Percentiles rank a stretch among this genome's conserved stretches.
Evolutionary conservation across 345 rosid species (phyloP).

Genomic region (Pugionium cornutum): DNA sequence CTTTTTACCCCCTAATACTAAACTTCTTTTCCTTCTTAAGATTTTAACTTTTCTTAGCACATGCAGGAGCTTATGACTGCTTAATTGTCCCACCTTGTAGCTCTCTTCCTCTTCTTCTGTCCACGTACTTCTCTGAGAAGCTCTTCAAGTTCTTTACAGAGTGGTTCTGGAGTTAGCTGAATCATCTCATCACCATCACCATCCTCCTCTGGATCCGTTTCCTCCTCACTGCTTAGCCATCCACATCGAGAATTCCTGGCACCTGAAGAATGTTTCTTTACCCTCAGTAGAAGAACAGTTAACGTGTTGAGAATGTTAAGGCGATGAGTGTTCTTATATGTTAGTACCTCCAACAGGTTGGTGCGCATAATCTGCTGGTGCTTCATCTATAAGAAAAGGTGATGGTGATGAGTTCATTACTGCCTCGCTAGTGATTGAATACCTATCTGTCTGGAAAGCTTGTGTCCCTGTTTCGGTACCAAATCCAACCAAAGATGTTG

Average conservation of each 20-base stretch:
- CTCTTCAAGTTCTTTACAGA: slow-evolving; percentile 38
- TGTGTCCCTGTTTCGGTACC: slow-evolving; percentile 8
- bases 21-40: too few species aligned
- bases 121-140: slow-evolving; percentile 5
- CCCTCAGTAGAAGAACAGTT: neutral
- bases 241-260: slow-evolving; percentile 1
- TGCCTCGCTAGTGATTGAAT: slow-evolving; percentile 8
- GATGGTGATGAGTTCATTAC: slow-evolving; percentile 18
- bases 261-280: neutral
- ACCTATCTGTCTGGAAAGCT: slow-evolving; percentile 5
- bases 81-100: slow-evolving; percentile 15
- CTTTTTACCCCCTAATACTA: too few species aligned
- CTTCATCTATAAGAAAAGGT: slow-evolving; percentile 8
- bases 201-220: slow-evolving; percentile 18
- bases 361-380: slow-evolving; percentile 11
- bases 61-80: neutral
- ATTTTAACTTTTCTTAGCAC: too few species aligned
- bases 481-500: slow-evolving; percentile 5
- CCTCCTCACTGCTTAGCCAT: slow-evolving; percentile 28
- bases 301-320: slow-evolving; percentile 5
- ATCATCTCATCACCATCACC: slow-evolving; percentile 41
- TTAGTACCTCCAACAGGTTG: slow-evolving; percentile 9
- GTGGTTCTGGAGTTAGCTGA: slow-evolving; percentile 44
- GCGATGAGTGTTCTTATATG: slow-evolving; percentile 3
- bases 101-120: slow-evolving; percentile 13